Conservation (phyloP, 768 basidiomycete species). For the Pulveroboletus frians region DNA sequence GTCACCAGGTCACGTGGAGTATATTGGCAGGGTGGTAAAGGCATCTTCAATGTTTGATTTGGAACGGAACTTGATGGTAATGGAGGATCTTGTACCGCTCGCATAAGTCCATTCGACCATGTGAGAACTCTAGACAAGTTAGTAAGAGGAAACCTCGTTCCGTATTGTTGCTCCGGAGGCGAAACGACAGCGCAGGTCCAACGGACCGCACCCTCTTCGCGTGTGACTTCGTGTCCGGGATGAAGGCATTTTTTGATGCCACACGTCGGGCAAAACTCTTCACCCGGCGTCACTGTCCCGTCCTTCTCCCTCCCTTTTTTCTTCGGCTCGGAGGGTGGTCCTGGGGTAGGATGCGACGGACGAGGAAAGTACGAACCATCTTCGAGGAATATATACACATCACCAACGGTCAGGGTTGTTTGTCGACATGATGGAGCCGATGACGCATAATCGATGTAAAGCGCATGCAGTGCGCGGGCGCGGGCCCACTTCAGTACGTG, state of each 20-base stretch:
- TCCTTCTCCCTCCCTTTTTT: constrained; percentile 25
- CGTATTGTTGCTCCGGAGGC: constrained; percentile 16
- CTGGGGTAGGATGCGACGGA: constrained; percentile 12
- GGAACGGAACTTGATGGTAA: background rate
- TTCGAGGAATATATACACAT: constrained; percentile 41
- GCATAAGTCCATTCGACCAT: constrained; percentile 7
- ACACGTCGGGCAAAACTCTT: constrained; percentile 26
- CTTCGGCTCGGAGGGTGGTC: constrained; percentile 12
- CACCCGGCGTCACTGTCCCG: constrained; percentile 11
- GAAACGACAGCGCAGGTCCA: constrained; percentile 27
- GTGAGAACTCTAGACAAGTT: constrained; percentile 15
- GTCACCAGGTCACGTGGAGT: constrained; percentile 21
- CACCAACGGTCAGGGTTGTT: constrained; percentile 34
- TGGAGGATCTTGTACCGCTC: constrained; percentile 5
- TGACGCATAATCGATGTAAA: constrained; percentile 31
- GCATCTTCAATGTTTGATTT: constrained; percentile 1
- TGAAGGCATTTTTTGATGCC: constrained; percentile 29
- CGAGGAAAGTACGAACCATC: constrained; percentile 35
- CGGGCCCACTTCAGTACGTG: constrained; percentile 35
- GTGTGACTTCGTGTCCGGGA: constrained; percentile 20
- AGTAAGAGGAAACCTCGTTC: constrained; percentile 13
- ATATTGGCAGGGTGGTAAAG: constrained; percentile 13
- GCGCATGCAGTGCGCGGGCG: constrained; percentile 28
- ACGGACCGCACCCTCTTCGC: constrained; percentile 8
- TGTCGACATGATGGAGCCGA: constrained; percentile 15